Evolutionary conservation across 2,329 filamentous ascomycete species (phyloP).

Genomic region (Periglandula ipomoeae): DNA sequence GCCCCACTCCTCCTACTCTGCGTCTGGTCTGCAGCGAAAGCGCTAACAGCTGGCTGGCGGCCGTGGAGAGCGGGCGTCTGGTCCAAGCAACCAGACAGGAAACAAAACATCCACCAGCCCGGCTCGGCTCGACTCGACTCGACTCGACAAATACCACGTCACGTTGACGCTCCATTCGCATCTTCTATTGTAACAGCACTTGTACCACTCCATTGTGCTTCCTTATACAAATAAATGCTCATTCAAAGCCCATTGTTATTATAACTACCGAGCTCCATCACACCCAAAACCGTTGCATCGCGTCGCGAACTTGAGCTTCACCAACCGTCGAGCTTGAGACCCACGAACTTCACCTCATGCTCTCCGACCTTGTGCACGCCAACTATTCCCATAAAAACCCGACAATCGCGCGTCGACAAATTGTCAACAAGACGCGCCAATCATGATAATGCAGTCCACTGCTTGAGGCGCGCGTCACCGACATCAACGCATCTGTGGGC

Average conservation of each 20-base stretch:
- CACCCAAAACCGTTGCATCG: background rate
- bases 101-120: background rate
- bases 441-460: slow-evolving; percentile 4
- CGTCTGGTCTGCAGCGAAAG: background rate
- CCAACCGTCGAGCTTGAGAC: background rate
- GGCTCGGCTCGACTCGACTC: background rate
- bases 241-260: background rate
- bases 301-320: background rate
- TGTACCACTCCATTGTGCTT: background rate
- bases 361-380: background rate
- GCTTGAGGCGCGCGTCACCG: slow-evolving; percentile 5
- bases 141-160: background rate
- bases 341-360: background rate
- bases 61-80: background rate
- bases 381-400: background rate
- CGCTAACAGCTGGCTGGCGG: background rate
- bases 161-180: background rate
- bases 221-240: background rate
- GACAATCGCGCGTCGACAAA: background rate
- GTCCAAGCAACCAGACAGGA: background rate
- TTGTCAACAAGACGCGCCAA: background rate
- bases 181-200: background rate
- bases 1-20: background rate
- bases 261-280: background rate
- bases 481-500: background rate